Evolutionary conservation across 1,284 basidiomycete species (phyloP), one percentile per base, ranked within the genome.

Genomic region (Pseudozyma hubeiensis): DNA sequence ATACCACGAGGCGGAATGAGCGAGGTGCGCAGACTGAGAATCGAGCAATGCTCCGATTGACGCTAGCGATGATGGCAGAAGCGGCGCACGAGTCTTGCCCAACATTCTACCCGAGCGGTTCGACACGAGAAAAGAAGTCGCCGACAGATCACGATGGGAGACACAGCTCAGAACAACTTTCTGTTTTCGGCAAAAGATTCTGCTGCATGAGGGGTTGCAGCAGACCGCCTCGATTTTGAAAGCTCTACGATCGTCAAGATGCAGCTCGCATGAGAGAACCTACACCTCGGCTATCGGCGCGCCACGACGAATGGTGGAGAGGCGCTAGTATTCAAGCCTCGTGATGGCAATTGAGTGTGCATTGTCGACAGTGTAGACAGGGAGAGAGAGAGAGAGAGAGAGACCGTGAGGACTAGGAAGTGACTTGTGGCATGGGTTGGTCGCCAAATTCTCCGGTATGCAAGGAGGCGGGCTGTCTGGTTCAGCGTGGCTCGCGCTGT

Each of bases 371-470:
- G 7, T 16, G 7, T 41, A 16, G 13, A 13, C 11, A 13, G 7
- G 40, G 11, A 41, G 1, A 10, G 16, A 7, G 13, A 35, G n/a
- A 31, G 35, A 34, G 17, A 44, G 43, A n/a, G 7, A 19, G 1
- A 19, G 19, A 7, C 24, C 19, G 39, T 41, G 39, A 41, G 39
- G 39, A 41, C 39, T 16, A 13, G 16, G 16, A 41, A 41, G 5
- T 44, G 62, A 64, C 47, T 41, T 64, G 53, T 33, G 37, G 49
- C 64, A 48, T 66, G 44, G 40, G 35, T 56, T 40, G 57, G 9
- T 48, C 30, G 34, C 50, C 52, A 58, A 44, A 24, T 44, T 61
- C 56, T 53, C 17, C 43, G 43, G 8, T 24, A 61, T 61, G 64
- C 54, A 45, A 61, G 64, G 58, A 44, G 58, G n/a, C 47, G 39